Evolutionary conservation across 768 basidiomycete species (phyloP).

Genomic region (Phlegmacium glaucopus): DNA sequence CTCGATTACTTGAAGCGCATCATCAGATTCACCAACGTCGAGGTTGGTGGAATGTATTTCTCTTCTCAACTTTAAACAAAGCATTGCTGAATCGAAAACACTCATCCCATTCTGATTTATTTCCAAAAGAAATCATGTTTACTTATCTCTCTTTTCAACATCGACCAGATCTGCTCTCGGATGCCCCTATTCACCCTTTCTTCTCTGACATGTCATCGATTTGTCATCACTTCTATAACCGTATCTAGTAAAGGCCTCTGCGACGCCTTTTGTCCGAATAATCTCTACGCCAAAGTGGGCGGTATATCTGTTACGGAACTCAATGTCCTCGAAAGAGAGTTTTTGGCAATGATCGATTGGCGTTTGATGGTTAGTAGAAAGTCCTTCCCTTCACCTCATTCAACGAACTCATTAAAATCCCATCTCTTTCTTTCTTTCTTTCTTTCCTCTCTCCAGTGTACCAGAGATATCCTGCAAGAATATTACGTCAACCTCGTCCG

Average conservation of each 20-base stretch:
- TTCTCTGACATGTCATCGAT: constrained; percentile 96
- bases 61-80: constrained; percentile 2
- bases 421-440: constrained; percentile 23
- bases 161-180: constrained; percentile 90
- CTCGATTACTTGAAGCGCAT: constrained; percentile 94
- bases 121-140: constrained; percentile 66
- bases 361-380: constrained; percentile 74
- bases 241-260: constrained; percentile 94
- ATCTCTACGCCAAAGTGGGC: constrained; percentile 93
- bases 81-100: neutral
- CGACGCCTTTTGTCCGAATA: constrained; percentile 94
- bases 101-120: constrained; percentile 6
- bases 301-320: constrained; percentile 90
- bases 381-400: too few species aligned
- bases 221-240: constrained; percentile 90
- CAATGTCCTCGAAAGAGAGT: constrained; percentile 93
- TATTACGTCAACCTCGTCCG: constrained; percentile 93
- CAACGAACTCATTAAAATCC: too few species aligned
- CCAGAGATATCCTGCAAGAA: constrained; percentile 84
- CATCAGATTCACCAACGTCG: constrained; percentile 92
- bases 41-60: constrained; percentile 46
- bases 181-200: constrained; percentile 89
- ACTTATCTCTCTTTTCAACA: constrained; percentile 81
- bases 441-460: constrained; percentile 55
- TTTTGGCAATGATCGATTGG: constrained; percentile 92